Percentiles rank a stretch among this genome's conserved stretches.
These are phyloP conservation scores for Apiospora saccharicola DNA, from an alignment of 2,329 filamentous ascomycete species.

Conservation along the genomic window DNA sequence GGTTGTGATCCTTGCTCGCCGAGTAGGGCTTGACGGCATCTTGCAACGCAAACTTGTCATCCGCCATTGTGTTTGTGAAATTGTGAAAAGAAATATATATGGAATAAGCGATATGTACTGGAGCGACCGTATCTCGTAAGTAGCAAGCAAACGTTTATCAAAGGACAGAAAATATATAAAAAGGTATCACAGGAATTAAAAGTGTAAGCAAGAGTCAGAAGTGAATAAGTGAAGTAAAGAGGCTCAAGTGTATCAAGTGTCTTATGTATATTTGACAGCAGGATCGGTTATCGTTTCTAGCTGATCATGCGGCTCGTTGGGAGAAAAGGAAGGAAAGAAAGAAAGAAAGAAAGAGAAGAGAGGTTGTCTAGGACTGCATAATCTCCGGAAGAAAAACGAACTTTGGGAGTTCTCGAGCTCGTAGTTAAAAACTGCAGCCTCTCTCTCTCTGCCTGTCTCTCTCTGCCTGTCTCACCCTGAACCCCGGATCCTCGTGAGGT, in stretches of 20 bases:
- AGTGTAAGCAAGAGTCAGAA: neutral
- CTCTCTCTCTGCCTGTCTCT: neutral
- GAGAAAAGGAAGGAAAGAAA: neutral
- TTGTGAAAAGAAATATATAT: too few species aligned
- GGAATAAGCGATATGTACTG: neutral
- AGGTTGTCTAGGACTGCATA: neutral
- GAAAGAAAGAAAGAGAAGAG: neutral
- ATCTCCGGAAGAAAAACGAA: constrained; percentile 3
- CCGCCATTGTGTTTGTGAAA: neutral
- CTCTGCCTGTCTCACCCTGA: neutral
- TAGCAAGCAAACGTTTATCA: too few species aligned
- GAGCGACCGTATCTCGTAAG: too few species aligned
- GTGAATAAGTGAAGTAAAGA: neutral
- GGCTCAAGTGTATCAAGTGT: neutral
- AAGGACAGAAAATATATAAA: neutral
- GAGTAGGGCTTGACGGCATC: constrained; percentile 26
- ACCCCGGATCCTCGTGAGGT: neutral
- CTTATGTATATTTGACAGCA: constrained; percentile 16
- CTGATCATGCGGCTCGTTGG: neutral
- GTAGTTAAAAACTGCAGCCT: neutral
- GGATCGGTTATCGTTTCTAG: neutral
- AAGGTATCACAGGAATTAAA: neutral
- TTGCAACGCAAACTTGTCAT: neutral
- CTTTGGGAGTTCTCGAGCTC: neutral
- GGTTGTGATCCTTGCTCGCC: constrained; percentile 32